Evolutionary conservation across 2,329 filamentous ascomycete species (phyloP).

Genomic region (Trichoderma atrobrunneum): DNA sequence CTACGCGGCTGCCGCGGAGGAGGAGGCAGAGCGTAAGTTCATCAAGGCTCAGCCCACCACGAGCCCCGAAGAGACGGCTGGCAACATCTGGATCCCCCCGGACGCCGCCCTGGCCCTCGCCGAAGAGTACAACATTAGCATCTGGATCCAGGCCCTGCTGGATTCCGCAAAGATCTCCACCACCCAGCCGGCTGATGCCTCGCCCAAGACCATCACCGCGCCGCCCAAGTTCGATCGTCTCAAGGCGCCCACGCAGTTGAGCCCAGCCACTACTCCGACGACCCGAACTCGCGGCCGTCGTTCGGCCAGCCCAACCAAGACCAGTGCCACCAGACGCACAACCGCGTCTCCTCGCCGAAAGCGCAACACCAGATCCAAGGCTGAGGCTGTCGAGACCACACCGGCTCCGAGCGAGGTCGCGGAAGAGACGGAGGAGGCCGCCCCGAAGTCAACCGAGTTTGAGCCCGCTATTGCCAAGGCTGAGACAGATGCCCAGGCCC

Average conservation of each 20-base stretch:
- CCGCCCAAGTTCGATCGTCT: slow-evolving; percentile 75
- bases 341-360: slow-evolving; percentile 53
- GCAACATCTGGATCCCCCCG: slow-evolving; percentile 94
- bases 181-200: slow-evolving; percentile 59
- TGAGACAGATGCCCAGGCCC: slow-evolving; percentile 67
- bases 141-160: slow-evolving; percentile 90
- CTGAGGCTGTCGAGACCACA: slow-evolving; percentile 36
- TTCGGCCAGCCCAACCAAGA: slow-evolving; percentile 57
- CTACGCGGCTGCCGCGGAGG: slow-evolving; percentile 68
- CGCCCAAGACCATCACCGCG: slow-evolving; percentile 72
- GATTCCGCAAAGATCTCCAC: slow-evolving; percentile 75
- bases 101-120: slow-evolving; percentile 76
- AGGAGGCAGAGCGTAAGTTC: slow-evolving; percentile 74
- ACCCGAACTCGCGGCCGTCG: slow-evolving; percentile 51
- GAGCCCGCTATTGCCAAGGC: slow-evolving; percentile 52
- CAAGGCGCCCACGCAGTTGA: slow-evolving; percentile 36
- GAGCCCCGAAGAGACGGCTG: slow-evolving; percentile 87
- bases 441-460: slow-evolving; percentile 48
- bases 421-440: slow-evolving; percentile 33
- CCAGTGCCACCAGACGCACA: slow-evolving; percentile 46
- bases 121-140: slow-evolving; percentile 78
- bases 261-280: slow-evolving; percentile 50
- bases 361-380: slow-evolving; percentile 46
- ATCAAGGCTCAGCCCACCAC: slow-evolving; percentile 81
- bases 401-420: slow-evolving; percentile 32